A percentile compares a stretch with the other conserved stretches of the same genome.
Evolutionary conservation across 768 basidiomycete species (phyloP).

Genomic region (Amanita pseudoporphyria): DNA sequence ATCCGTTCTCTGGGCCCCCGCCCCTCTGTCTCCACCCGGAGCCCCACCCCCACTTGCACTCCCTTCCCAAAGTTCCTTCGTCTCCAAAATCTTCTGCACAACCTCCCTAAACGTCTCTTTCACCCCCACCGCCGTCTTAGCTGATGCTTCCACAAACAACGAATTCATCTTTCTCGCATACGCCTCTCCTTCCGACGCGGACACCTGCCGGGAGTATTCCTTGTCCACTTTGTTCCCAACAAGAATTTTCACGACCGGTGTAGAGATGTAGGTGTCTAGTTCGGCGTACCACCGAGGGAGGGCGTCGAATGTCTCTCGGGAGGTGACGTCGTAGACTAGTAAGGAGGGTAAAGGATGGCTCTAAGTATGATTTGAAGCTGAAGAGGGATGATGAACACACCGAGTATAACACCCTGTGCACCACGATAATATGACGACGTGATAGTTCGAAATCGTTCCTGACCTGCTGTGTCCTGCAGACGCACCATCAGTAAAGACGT

Average conservation of each 20-base stretch:
- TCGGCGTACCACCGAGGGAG: constrained; percentile 91
- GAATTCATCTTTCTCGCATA: constrained; percentile 80
- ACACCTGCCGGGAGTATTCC: constrained; percentile 86
- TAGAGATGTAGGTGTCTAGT: constrained; percentile 86
- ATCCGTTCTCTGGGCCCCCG: constrained; percentile 24
- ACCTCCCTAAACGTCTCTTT: constrained; percentile 64
- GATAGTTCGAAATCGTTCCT: constrained; percentile 93
- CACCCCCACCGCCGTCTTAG: constrained; percentile 85
- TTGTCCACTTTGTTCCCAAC: constrained; percentile 96
- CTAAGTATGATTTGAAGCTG: neutral
- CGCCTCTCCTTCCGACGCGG: constrained; percentile 62
- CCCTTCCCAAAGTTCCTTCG: constrained; percentile 68
- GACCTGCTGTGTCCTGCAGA: constrained; percentile 83
- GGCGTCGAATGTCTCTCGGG: constrained; percentile 86
- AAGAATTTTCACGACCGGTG: constrained; percentile 85
- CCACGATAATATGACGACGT: constrained; percentile 94
- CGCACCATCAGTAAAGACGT: neutral
- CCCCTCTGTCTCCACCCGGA: neutral
- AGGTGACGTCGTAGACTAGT: constrained; percentile 91
- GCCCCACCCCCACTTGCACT: neutral
- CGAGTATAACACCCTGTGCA: constrained; percentile 75
- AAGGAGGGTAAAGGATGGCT: no score
- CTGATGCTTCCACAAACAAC: constrained; percentile 86
- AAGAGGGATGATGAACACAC: constrained; percentile 21
- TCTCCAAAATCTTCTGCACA: constrained; percentile 75